Evolutionary conservation across 768 basidiomycete species (phyloP).

Genomic region (Boletus eberwhitei): DNA sequence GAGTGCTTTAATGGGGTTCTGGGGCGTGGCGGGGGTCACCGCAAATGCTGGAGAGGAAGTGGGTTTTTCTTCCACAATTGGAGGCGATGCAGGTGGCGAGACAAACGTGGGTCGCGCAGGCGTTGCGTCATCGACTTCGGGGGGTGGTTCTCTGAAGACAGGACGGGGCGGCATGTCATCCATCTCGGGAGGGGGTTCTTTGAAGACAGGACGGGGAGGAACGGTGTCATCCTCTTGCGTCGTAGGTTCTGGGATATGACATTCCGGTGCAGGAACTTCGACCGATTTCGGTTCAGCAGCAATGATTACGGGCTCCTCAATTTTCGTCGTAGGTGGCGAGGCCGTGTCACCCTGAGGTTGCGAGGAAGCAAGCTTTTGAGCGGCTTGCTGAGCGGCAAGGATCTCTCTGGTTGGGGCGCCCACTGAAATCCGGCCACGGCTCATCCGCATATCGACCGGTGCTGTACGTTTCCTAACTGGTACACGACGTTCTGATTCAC

Average conservation of each 20-base stretch:
- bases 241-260: background rate
- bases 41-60: slow-evolving; percentile 33
- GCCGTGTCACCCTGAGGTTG: slow-evolving; percentile 13
- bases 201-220: slow-evolving; percentile 48
- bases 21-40: slow-evolving; percentile 47
- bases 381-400: slow-evolving; percentile 65
- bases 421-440: slow-evolving; percentile 69
- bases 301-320: slow-evolving; percentile 18
- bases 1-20: slow-evolving; percentile 46
- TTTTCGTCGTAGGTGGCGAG: slow-evolving; percentile 12
- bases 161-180: slow-evolving; percentile 39
- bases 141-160: slow-evolving; percentile 60
- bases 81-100: slow-evolving; percentile 25
- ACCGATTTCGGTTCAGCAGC: slow-evolving; percentile 15
- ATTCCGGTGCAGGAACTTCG: slow-evolving; percentile 4
- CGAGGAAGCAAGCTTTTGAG: slow-evolving; percentile 46
- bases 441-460: slow-evolving; percentile 84
- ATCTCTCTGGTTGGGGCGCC: slow-evolving; percentile 69
- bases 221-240: slow-evolving; percentile 12
- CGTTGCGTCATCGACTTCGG: slow-evolving; percentile 46
- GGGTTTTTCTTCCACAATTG: slow-evolving; percentile 20
- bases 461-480: slow-evolving; percentile 85
- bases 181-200: slow-evolving; percentile 52
- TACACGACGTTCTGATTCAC: slow-evolving; percentile 81
- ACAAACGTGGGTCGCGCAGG: slow-evolving; percentile 18